Evolutionary conservation across 2,329 filamentous ascomycete genomes (phyloP).

Genomic region (Colletotrichum agaves): DNA sequence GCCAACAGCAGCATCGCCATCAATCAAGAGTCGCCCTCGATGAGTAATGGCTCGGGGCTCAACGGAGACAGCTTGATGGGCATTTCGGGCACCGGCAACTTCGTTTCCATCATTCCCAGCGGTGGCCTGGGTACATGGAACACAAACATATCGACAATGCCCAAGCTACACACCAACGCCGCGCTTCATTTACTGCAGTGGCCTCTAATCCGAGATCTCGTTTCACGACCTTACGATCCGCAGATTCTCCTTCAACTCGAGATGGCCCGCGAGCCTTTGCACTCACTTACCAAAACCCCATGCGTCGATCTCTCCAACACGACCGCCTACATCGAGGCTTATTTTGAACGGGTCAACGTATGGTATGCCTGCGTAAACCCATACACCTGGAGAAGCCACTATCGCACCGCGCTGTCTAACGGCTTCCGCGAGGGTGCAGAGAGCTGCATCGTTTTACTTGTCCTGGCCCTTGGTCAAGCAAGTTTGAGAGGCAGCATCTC

Average conservation of each 20-base stretch:
- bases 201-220: conserved; percentile 82
- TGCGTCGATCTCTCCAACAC: conserved; percentile 80
- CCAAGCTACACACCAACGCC: conserved; percentile 84
- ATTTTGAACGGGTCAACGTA: conserved; percentile 83
- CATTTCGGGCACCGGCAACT: conserved; percentile 54
- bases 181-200: conserved; percentile 82
- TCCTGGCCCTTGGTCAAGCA: conserved; percentile 81
- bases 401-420: conserved; percentile 78
- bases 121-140: conserved; percentile 79
- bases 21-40: conserved; percentile 71
- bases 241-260: conserved; percentile 85
- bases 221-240: conserved; percentile 81
- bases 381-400: conserved; percentile 81
- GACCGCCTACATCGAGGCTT: conserved; percentile 79
- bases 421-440: conserved; percentile 83
- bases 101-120: conserved; percentile 67
- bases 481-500: conserved; percentile 82
- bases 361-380: conserved; percentile 91
- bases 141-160: conserved; percentile 85
- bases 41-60: conserved; percentile 71
- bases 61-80: conserved; percentile 68
- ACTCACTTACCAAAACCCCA: conserved; percentile 71
- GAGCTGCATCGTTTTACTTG: conserved; percentile 83
- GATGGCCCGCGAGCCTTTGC: conserved; percentile 81
- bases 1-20: conserved; percentile 62